A percentile compares a stretch with the other conserved stretches of the same genome.
These are phyloP conservation scores for Grosmannia penicillata DNA, from an alignment of 2,329 filamentous ascomycete genomes.

Conservation along the genomic window DNA sequence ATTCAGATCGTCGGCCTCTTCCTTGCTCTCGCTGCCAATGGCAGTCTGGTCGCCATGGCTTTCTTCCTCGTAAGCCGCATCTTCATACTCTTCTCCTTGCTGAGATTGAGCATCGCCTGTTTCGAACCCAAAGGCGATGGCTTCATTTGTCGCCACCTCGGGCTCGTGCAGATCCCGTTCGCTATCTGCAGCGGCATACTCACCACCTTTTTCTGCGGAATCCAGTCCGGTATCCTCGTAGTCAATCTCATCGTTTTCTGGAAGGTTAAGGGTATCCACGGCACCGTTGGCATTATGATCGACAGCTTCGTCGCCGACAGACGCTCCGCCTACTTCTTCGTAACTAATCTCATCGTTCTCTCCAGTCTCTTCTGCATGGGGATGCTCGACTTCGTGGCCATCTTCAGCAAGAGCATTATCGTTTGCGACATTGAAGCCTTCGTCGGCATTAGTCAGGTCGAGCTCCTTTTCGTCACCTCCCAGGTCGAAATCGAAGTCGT, in stretches of 20 bases:
- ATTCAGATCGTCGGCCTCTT: background rate
- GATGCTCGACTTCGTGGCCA: background rate
- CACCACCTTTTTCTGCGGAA: background rate
- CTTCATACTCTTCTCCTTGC: background rate
- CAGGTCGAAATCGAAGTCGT: constrained; percentile 19
- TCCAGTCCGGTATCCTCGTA: constrained; percentile 18
- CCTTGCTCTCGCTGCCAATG: no score
- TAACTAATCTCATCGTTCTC: constrained; percentile 10
- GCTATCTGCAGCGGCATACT: background rate
- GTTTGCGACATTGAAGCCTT: no score
- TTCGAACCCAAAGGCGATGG: constrained; percentile 7
- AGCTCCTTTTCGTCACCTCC: constrained; percentile 11
- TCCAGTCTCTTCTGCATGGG: background rate
- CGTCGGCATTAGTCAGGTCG: background rate
- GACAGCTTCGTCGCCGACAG: background rate
- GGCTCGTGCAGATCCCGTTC: background rate
- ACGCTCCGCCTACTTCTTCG: constrained; percentile 4
- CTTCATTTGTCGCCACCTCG: background rate
- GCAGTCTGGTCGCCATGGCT: no score
- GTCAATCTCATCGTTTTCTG: constrained; percentile 20
- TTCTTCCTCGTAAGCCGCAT: background rate
- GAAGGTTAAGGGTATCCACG: constrained; percentile 5
- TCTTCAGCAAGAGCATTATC: background rate
- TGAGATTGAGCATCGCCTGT: constrained; percentile 2
- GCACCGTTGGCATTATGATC: constrained; percentile 8